Percentiles rank a stretch among this genome's conserved stretches.
These are phyloP conservation scores for Podospora pseudoanserina DNA, from an alignment of 495 filamentous ascomycete species.

Conservation along the genomic window DNA sequence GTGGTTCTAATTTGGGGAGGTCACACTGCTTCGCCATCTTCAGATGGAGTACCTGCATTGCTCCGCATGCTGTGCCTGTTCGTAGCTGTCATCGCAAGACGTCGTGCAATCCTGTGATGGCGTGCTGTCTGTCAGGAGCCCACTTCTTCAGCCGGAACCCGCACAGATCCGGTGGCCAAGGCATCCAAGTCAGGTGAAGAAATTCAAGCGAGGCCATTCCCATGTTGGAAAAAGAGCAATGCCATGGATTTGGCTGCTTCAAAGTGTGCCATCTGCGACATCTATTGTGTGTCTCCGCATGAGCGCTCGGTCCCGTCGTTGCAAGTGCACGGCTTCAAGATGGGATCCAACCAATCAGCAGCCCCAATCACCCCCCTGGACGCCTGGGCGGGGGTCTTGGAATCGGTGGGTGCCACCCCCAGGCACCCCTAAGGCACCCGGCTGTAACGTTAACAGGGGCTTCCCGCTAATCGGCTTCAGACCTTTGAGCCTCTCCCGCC, in stretches of 20 bases:
- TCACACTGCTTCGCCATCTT: not conserved
- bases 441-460: not conserved
- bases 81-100: not conserved
- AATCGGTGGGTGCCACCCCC: conserved; percentile 5
- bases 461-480: not conserved
- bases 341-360: not conserved
- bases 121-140: not conserved
- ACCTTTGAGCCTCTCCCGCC: conserved; percentile 22
- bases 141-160: conserved; percentile 14
- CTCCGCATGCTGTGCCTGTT: not conserved
- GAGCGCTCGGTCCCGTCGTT: conserved; percentile 12
- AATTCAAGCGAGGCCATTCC: not conserved
- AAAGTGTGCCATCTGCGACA: conserved; percentile 16
- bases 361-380: not conserved
- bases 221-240: conserved; percentile 9
- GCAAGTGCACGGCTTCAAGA: conserved; percentile 18
- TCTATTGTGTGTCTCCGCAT: not conserved
- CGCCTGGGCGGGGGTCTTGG: not conserved
- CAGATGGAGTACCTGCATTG: not conserved
- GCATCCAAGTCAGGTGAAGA: not conserved
- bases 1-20: not conserved
- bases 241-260: conserved; percentile 23
- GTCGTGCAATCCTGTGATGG: not conserved
- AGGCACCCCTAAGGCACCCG: not conserved
- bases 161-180: conserved; percentile 15